Percentiles rank a stretch among this genome's conserved stretches.
phyloP scores from a whole-genome alignment of 148 eudicot genomes.

The Hydrangea macrophylla region DNA sequence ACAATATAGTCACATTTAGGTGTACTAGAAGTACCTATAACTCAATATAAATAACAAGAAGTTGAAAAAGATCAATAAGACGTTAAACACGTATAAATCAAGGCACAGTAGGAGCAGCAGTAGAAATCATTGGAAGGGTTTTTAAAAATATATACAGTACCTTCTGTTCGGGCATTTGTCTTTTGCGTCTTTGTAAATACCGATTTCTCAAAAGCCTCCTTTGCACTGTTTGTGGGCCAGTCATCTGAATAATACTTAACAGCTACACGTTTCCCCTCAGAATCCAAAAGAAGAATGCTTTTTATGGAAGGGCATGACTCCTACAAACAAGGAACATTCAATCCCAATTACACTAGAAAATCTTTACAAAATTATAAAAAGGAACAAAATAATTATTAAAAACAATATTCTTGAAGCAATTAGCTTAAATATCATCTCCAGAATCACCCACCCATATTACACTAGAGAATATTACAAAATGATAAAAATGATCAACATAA shows the following conservation, averaged over 20 bases:
- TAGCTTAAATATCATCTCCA: not conserved
- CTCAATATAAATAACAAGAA: not conserved
- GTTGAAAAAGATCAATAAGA: constrained; percentile 6
- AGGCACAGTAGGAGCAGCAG: not conserved
- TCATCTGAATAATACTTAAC: constrained; percentile 41
- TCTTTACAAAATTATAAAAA: not conserved
- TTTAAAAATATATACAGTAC: constrained; percentile 12
- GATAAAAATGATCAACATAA: too few species aligned
- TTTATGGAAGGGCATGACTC: constrained; percentile 37
- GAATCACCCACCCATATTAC: too few species aligned
- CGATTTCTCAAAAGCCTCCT: constrained; percentile 39
- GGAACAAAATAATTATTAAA: not conserved
- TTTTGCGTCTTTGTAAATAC: constrained; percentile 37
- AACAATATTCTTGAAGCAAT: not conserved
- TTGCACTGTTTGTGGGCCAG: constrained; percentile 42
- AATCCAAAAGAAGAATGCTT: constrained; percentile 39
- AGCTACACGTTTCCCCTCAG: constrained; percentile 45
- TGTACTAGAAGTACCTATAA: not conserved
- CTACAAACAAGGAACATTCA: constrained; percentile 17
- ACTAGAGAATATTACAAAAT: too few species aligned
- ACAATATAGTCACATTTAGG: too few species aligned
- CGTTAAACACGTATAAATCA: not conserved
- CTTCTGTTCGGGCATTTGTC: constrained; percentile 40
- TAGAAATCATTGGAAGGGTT: not conserved
- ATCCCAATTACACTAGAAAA: not conserved